Conservation (phyloP, 2,329 filamentous ascomycete species). For the Neonectria ditissima region DNA sequence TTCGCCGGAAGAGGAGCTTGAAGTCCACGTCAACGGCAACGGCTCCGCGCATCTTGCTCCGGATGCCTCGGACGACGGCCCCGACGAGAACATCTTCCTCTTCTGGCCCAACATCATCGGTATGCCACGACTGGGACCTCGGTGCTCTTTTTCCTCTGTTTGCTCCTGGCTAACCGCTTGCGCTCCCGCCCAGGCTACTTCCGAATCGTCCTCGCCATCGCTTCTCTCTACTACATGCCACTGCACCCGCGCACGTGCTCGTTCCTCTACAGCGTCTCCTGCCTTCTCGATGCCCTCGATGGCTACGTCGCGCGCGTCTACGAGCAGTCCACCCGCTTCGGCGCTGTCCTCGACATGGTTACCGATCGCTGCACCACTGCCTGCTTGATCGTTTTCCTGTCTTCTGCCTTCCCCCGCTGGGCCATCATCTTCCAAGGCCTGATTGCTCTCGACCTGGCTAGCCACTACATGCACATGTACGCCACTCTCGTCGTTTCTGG, state of each 20-base stretch:
- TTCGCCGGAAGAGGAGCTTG: slow-evolving; percentile 47
- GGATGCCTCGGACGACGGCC: slow-evolving; percentile 51
- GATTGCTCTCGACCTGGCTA: slow-evolving; percentile 92
- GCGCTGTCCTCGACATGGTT: slow-evolving; percentile 98
- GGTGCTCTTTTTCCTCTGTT: slow-evolving; percentile 4
- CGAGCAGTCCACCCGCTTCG: slow-evolving; percentile 94
- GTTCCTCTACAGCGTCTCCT: slow-evolving; percentile 90
- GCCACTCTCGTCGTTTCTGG: slow-evolving; percentile 91
- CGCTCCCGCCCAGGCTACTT: slow-evolving; percentile 70
- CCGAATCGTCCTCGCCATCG: slow-evolving; percentile 84
- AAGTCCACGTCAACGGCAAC: slow-evolving; percentile 58
- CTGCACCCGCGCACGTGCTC: slow-evolving; percentile 97
- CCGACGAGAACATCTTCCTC: slow-evolving; percentile 80
- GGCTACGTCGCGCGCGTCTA: slow-evolving; percentile 85
- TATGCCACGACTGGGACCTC: slow-evolving; percentile 53
- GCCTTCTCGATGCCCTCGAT: slow-evolving; percentile 93
- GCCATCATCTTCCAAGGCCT: slow-evolving; percentile 93
- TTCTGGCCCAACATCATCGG: slow-evolving; percentile 87
- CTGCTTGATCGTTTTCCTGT: slow-evolving; percentile 93
- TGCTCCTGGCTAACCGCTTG: slow-evolving; percentile 31
- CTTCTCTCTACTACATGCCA: slow-evolving; percentile 98
- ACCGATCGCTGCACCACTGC: slow-evolving; percentile 97
- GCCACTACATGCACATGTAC: slow-evolving; percentile 99
- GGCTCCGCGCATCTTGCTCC: slow-evolving; percentile 53
- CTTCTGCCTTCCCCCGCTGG: slow-evolving; percentile 94